Evolutionary conservation across 179 eudicot species (phyloP).

Genomic region (Beta lomatogona): DNA sequence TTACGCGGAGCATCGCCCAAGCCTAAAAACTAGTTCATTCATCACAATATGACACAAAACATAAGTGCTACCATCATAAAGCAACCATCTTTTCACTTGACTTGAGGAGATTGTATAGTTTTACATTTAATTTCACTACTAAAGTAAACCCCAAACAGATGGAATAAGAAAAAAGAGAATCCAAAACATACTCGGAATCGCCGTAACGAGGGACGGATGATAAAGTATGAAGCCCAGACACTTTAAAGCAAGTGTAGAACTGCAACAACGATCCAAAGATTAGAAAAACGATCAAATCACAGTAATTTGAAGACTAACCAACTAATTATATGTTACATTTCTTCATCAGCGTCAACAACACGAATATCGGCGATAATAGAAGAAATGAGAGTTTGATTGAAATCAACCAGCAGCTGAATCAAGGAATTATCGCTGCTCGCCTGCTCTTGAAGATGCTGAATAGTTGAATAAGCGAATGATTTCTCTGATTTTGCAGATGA

Average conservation of each 20-base stretch:
- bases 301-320: neutral
- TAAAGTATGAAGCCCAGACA: constrained; percentile 87
- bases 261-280: constrained; percentile 33
- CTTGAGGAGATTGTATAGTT: too few species aligned
- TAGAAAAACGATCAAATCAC: neutral
- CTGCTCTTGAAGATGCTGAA: constrained; percentile 62
- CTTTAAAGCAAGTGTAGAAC: constrained; percentile 78
- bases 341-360: constrained; percentile 53
- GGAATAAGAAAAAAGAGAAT: neutral
- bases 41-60: neutral
- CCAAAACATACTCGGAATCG: constrained; percentile 44
- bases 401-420: constrained; percentile 40
- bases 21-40: too few species aligned
- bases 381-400: constrained; percentile 40
- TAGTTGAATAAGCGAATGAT: constrained; percentile 60
- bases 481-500: constrained; percentile 46
- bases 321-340: constrained; percentile 47
- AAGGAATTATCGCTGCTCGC: constrained; percentile 40
- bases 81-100: neutral
- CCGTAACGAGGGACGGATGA: constrained; percentile 55
- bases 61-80: neutral
- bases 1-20: too few species aligned
- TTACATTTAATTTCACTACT: too few species aligned
- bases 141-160: neutral
- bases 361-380: constrained; percentile 47